phyloP scores from a whole-genome alignment of 768 basidiomycete genomes.

The Coprinellus micaceus region DNA sequence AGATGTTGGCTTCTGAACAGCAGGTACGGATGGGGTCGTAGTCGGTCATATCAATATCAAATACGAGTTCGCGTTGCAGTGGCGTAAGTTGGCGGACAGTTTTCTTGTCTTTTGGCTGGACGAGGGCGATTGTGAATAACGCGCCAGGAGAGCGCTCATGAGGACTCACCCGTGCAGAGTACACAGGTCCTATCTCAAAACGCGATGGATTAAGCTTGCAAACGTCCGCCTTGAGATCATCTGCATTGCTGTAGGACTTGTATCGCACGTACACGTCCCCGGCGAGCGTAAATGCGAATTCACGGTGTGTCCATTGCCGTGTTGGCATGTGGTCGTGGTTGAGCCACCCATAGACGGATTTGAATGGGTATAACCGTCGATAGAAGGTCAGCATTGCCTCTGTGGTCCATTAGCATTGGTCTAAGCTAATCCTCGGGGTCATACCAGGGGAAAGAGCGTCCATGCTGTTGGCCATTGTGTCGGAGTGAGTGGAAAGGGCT shows the following conservation, averaged over 20 bases:
- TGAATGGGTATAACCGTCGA: conserved; percentile 89
- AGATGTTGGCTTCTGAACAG: conserved; percentile 88
- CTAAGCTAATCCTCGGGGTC: neutral
- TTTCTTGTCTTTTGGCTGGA: conserved; percentile 86
- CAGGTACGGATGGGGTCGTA: conserved; percentile 95
- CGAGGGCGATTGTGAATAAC: neutral
- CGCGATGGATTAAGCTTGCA: conserved; percentile 82
- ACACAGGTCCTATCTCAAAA: conserved; percentile 96
- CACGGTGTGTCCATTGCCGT: conserved; percentile 85
- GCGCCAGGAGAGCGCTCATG: neutral
- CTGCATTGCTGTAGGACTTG: conserved; percentile 79
- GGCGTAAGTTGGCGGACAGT: conserved; percentile 69
- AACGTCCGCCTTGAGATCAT: conserved; percentile 91
- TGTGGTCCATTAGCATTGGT: conserved; percentile 12
- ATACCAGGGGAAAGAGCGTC: neutral
- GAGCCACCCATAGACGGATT: conserved; percentile 90
- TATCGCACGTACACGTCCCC: conserved; percentile 94
- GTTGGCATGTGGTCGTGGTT: conserved; percentile 84
- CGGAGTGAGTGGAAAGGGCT: neutral
- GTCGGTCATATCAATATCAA: conserved; percentile 99
- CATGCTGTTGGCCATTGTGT: neutral
- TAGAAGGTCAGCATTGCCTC: conserved; percentile 71
- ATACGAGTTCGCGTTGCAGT: conserved; percentile 85
- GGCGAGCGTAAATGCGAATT: conserved; percentile 90
- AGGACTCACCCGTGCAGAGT: conserved; percentile 71